Conservation (phyloP, 306 rosid genomes). For the Trichosanthes truncata region DNA sequence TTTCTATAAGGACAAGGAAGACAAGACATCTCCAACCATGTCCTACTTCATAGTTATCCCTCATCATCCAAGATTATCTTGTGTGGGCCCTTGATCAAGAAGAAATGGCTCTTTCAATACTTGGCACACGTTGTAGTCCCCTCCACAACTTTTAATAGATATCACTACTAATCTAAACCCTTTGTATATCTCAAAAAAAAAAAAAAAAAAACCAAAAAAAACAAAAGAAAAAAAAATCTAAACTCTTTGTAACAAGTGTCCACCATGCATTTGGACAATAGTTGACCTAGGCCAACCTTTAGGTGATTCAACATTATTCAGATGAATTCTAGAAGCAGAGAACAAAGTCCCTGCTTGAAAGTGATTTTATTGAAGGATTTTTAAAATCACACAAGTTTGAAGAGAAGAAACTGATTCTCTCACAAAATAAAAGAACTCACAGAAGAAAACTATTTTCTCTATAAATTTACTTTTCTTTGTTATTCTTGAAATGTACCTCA, state of each 20-base stretch:
- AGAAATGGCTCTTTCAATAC: not conserved
- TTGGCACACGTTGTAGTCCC: not conserved
- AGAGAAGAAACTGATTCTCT: not conserved
- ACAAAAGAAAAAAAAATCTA: too few species aligned
- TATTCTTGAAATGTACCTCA: not conserved
- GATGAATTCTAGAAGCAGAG: too few species aligned
- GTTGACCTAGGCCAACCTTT: too few species aligned
- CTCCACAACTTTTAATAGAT: not conserved
- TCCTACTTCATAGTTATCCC: not conserved
- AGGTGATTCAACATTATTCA: too few species aligned
- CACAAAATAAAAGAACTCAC: not conserved
- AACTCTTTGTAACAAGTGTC: too few species aligned
- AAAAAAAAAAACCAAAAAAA: too few species aligned
- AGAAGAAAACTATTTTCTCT: not conserved
- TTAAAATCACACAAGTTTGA: not conserved
- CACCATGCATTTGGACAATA: too few species aligned
- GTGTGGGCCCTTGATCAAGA: not conserved
- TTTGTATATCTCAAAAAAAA: too few species aligned
- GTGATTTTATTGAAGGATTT: too few species aligned
- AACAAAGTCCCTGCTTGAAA: too few species aligned
- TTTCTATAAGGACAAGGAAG: not conserved
- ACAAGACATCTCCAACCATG: not conserved
- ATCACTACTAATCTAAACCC: too few species aligned
- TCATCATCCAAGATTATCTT: not conserved
- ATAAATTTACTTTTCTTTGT: not conserved